Evolutionary conservation across 2,329 filamentous ascomycete species (phyloP), one percentile per base, ranked within the genome.

Genomic region (Aspergillus sp.): DNA sequence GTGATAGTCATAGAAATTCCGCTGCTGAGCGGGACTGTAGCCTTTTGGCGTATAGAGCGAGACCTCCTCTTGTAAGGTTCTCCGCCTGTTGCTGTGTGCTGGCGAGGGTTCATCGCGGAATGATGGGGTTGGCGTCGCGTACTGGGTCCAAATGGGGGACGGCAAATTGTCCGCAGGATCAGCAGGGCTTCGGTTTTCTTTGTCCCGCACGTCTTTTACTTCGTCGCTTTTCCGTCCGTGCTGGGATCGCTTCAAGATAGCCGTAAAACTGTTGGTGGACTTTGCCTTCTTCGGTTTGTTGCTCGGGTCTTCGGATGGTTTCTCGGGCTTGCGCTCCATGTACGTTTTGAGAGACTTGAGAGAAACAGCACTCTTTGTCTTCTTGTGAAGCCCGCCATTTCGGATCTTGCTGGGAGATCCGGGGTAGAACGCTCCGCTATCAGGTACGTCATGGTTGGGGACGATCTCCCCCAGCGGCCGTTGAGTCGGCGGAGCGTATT

Each of bases 131-230:
- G 73, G 71, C 4, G 77, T 76, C 56, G 81, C 76, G 70, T 93
- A 95, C 67, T 95, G 88, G 14, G 90, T 85, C 81, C 90, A 96
- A 56, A 93, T 92, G 23, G 93, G 91, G 2, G 89, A 86, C 17
- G 84, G 80, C 9, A 76, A 68, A 50, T 78, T 75, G 41, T 77
- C 75, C 15, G 73, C 70, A 7, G 74, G 68, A 12, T 79, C 76
- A 1, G 81, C 78, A 3, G 90, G 90, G 33, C 84, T 87, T 54
- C 82, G 83, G 71, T 96, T 96, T 74, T 96, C 92, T 75, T 96
- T 96, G 72, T 93, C 88, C 67, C 84, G 88, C 27, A 73, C 75
- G 41, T 76, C 73, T 40, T 78, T 79, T 23, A 79, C 74, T 53
- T 81, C 79, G 6, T 85, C 83, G 12, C 85, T 83, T 61, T 85